phyloP scores from a whole-genome alignment of 768 basidiomycete species.

The Tulasnella sp. region DNA sequence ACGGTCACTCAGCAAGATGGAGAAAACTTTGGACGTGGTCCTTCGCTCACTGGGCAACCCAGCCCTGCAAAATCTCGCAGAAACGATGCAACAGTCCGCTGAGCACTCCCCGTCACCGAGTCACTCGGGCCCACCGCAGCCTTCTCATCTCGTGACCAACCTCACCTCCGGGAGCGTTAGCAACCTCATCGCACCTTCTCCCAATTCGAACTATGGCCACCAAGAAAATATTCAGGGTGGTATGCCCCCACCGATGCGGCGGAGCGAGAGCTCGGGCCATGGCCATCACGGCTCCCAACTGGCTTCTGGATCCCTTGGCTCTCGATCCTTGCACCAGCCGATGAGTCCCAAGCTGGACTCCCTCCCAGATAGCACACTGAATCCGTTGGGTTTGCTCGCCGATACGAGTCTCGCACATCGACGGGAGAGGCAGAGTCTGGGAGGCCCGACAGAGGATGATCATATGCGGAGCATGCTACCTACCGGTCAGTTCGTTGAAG shows the following conservation, averaged over 20 bases:
- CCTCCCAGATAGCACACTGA: constrained; percentile 83
- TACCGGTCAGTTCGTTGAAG: constrained; percentile 33
- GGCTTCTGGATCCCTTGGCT: constrained; percentile 7
- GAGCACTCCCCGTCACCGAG: constrained; percentile 59
- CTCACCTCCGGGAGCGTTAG: constrained; percentile 28
- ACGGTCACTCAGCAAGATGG: constrained; percentile 74
- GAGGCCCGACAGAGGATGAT: constrained; percentile 22
- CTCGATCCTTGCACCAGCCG: constrained; percentile 16
- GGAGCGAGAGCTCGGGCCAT: not conserved
- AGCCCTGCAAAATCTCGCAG: constrained; percentile 41
- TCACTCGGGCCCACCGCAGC: constrained; percentile 17
- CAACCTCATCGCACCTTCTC: constrained; percentile 35
- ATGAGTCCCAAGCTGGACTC: constrained; percentile 66
- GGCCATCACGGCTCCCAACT: constrained; percentile 15
- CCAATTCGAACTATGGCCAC: not conserved
- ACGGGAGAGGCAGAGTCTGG: constrained; percentile 25
- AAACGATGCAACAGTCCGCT: constrained; percentile 36
- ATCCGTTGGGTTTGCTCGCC: constrained; percentile 84
- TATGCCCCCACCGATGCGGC: not conserved
- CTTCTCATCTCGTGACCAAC: not conserved
- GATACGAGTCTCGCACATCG: constrained; percentile 50
- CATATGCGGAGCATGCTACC: constrained; percentile 21
- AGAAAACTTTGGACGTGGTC: constrained; percentile 84
- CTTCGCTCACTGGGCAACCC: constrained; percentile 82
- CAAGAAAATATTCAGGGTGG: not conserved